phyloP scores from a whole-genome alignment of 257 asterid genomes.

The Eucommia ulmoides region DNA sequence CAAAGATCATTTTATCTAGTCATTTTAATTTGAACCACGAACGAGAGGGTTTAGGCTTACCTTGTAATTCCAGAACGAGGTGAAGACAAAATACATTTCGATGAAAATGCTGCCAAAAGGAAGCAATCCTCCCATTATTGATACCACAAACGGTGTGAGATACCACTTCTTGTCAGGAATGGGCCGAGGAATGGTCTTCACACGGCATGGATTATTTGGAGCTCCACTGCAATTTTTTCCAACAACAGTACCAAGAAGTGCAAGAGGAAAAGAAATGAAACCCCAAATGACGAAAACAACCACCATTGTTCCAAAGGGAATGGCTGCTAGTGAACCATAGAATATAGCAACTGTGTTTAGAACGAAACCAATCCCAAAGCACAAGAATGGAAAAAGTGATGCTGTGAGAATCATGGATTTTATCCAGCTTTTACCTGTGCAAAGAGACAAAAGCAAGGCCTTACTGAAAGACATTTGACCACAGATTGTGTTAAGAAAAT shows the following conservation, averaged over 20 bases:
- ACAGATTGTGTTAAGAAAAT: not conserved
- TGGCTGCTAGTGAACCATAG: slow-evolving; percentile 60
- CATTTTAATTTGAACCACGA: not conserved
- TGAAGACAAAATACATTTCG: slow-evolving; percentile 65
- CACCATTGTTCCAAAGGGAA: slow-evolving; percentile 60
- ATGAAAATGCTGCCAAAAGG: slow-evolving; percentile 65
- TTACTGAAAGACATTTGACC: too few species aligned
- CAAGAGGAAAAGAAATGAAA: slow-evolving; percentile 50
- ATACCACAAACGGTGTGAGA: slow-evolving; percentile 43
- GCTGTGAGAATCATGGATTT: slow-evolving; percentile 55
- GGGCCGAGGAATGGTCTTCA: slow-evolving; percentile 69
- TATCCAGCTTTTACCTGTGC: slow-evolving; percentile 51
- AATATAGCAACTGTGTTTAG: slow-evolving; percentile 57
- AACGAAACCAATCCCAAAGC: slow-evolving; percentile 53
- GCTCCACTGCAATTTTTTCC: slow-evolving; percentile 67
- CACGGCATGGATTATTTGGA: slow-evolving; percentile 60
- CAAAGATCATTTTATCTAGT: not conserved
- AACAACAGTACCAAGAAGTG: slow-evolving; percentile 52
- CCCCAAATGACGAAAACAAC: slow-evolving; percentile 55
- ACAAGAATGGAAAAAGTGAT: slow-evolving; percentile 50
- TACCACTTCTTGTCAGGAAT: slow-evolving; percentile 87
- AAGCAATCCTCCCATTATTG: slow-evolving; percentile 61
- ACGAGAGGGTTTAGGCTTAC: slow-evolving; percentile 10
- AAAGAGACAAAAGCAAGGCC: not conserved
- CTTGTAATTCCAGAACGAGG: slow-evolving; percentile 74